These are phyloP conservation scores for Xerocomellus amylosporus DNA, from an alignment of 768 basidiomycete species.

Conservation along the genomic window DNA sequence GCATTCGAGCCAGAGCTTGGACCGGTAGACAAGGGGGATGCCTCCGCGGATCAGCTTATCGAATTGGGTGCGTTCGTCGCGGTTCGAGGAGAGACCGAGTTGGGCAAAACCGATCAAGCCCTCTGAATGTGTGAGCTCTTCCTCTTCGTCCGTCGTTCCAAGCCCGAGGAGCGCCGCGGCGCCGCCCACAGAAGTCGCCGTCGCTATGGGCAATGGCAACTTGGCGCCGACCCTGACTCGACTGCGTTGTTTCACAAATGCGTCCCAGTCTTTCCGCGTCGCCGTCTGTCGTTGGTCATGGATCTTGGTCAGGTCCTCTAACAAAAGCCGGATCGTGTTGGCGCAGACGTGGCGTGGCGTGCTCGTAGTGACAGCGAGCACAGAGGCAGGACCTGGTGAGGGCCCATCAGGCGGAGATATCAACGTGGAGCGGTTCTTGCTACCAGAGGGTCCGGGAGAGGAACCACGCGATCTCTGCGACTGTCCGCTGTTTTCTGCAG, in stretches of 20 bases:
- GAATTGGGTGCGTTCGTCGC: slow-evolving; percentile 76
- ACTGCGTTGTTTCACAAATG: slow-evolving; percentile 70
- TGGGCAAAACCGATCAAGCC: slow-evolving; percentile 91
- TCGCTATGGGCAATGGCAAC: slow-evolving; percentile 13
- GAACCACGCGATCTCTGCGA: slow-evolving; percentile 34
- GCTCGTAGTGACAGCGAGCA: slow-evolving; percentile 57
- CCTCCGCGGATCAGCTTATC: slow-evolving; percentile 78
- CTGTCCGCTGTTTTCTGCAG: slow-evolving; percentile 18
- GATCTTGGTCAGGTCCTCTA: slow-evolving; percentile 73
- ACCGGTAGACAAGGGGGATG: slow-evolving; percentile 83
- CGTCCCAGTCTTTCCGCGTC: slow-evolving; percentile 83
- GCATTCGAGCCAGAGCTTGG: slow-evolving; percentile 91
- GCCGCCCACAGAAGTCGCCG: slow-evolving; percentile 34
- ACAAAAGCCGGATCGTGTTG: slow-evolving; percentile 67
- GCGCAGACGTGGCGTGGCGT: slow-evolving; percentile 75
- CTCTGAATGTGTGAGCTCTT: slow-evolving; percentile 77
- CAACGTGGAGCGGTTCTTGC: slow-evolving; percentile 44
- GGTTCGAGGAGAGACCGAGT: slow-evolving; percentile 68
- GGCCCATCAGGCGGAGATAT: slow-evolving; percentile 25
- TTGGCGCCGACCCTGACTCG: slow-evolving; percentile 40
- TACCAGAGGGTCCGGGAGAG: slow-evolving; percentile 53
- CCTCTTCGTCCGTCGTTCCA: slow-evolving; percentile 59
- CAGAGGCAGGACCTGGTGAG: slow-evolving; percentile 37
- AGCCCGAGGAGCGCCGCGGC: slow-evolving; percentile 70
- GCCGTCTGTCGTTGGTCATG: slow-evolving; percentile 76